Evolutionary conservation across 208 protist genomes (phyloP), one percentile per base, ranked within the genome.

Genomic region (Willaertia magna): DNA sequence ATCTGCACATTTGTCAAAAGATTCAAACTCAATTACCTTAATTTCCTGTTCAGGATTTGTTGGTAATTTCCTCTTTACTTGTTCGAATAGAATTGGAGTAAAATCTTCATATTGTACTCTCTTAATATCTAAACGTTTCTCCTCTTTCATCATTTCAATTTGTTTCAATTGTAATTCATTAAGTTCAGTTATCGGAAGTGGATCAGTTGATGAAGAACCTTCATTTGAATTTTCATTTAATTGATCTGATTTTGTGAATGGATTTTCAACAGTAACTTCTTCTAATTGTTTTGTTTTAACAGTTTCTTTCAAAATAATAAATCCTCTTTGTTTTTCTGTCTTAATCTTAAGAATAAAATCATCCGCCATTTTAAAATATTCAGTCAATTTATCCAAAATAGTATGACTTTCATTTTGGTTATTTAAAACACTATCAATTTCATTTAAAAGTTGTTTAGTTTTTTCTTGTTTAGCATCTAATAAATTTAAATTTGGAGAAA

Each of bases 1-100:
- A 85, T 99, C 97, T 14, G 96, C 95, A 20, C 95, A 94, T 26
- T 86, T 87, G 74, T 96, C 93, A 88, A 98, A 98, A 76, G 90
- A 94, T 22, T 51, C 86, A 87, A 92, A 94, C 9, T 55, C 75
- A 43, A 88, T 88, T 2, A 88, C n/a, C 34, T 67, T 67, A 26
- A 67, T 67, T n/a, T n/a, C n/a, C 34, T 67, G 22, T 34, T 67
- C 22, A 22, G 12, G 12, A 34, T 67, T 30, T 16, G 55, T 30
- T 34, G 55, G 55, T 3, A 22, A 22, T 42, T 48, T 81, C 11
- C 4, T 55, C 40, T 74, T 46, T 74, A 94, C 95, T 90, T 97
- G 94, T 49, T 90, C 90, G 44, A 96, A 92, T n/a, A 96, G 79
- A 14, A 93, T 92, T 42, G 95, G 95, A 18, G 90, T 90, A 89